A percentile compares a stretch with the other conserved stretches of the same genome.
Evolutionary conservation across 2,329 filamentous ascomycete genomes (phyloP).

Genomic region (Trichoderma cornu-damae): DNA sequence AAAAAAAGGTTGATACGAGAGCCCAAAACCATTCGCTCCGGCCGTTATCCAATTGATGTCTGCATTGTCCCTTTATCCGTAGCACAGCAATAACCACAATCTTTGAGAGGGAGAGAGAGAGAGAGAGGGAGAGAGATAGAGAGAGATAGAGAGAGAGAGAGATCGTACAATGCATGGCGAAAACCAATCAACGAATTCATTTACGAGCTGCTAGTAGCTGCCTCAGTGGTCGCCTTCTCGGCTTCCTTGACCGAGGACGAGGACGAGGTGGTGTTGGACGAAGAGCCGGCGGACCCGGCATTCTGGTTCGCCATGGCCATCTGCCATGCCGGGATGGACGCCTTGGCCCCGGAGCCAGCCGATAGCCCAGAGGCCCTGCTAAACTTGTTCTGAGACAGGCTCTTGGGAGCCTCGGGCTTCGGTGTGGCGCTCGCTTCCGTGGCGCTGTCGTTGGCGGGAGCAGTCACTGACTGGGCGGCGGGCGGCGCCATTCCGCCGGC

Average conservation of each 20-base stretch:
- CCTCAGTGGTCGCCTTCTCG: slow-evolving; percentile 9
- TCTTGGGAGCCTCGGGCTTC: slow-evolving; percentile 32
- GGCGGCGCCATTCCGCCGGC: slow-evolving; percentile 22
- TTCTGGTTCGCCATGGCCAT: slow-evolving; percentile 61
- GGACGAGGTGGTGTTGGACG: no score
- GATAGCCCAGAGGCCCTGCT: slow-evolving; percentile 37
- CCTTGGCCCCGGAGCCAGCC: slow-evolving; percentile 44
- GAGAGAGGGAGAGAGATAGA: no score
- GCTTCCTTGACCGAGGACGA: slow-evolving; percentile 4
- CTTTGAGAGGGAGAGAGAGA: no score
- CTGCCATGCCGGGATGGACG: slow-evolving; percentile 76
- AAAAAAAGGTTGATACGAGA: neutral
- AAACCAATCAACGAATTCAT: neutral
- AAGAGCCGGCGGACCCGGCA: slow-evolving; percentile 12
- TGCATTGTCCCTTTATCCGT: slow-evolving; percentile 10
- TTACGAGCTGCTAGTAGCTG: slow-evolving; percentile 17
- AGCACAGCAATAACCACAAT: neutral
- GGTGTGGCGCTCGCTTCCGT: slow-evolving; percentile 27
- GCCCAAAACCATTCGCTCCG: slow-evolving; percentile 10
- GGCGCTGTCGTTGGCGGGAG: slow-evolving; percentile 18
- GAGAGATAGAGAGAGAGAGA: no score
- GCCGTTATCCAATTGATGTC: slow-evolving; percentile 10
- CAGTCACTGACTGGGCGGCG: slow-evolving; percentile 8
- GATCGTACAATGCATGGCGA: slow-evolving; percentile 9
- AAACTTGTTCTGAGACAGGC: slow-evolving; percentile 27